phyloP scores from a whole-genome alignment of 2,329 filamentous ascomycete species.

The Aspergillus sergii region DNA sequence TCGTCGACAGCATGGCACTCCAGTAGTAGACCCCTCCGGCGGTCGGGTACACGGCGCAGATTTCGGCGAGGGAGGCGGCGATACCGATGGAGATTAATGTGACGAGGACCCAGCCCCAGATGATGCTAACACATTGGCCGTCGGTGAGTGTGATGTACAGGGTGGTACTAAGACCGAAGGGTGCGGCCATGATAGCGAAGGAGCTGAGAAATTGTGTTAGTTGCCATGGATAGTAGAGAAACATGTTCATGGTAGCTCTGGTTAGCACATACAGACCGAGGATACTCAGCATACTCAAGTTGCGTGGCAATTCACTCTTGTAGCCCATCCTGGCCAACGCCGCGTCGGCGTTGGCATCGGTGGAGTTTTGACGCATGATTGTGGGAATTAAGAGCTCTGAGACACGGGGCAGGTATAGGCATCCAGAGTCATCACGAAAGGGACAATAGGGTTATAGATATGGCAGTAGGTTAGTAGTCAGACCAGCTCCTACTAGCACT shows the following conservation, averaged over 20 bases:
- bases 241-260: no score
- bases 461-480: background rate
- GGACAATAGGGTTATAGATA: background rate
- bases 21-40: slow-evolving; percentile 72
- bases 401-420: background rate
- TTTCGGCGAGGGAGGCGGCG: slow-evolving; percentile 68
- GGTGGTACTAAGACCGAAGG: slow-evolving; percentile 69
- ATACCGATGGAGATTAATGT: slow-evolving; percentile 66
- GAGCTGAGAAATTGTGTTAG: slow-evolving; percentile 45
- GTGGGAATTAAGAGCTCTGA: background rate
- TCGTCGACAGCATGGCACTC: slow-evolving; percentile 68
- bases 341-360: slow-evolving; percentile 54
- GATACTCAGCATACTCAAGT: slow-evolving; percentile 69
- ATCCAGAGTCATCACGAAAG: background rate
- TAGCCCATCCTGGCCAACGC: slow-evolving; percentile 69
- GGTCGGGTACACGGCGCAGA: slow-evolving; percentile 69
- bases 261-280: slow-evolving; percentile 57
- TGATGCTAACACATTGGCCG: slow-evolving; percentile 68
- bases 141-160: slow-evolving; percentile 69
- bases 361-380: slow-evolving; percentile 25
- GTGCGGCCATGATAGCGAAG: slow-evolving; percentile 75
- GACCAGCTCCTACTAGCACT: background rate
- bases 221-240: background rate
- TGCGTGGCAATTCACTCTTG: slow-evolving; percentile 66
- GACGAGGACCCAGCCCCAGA: slow-evolving; percentile 71